Conservation (phyloP, 768 basidiomycete species). For the Obba rivulosa region DNA sequence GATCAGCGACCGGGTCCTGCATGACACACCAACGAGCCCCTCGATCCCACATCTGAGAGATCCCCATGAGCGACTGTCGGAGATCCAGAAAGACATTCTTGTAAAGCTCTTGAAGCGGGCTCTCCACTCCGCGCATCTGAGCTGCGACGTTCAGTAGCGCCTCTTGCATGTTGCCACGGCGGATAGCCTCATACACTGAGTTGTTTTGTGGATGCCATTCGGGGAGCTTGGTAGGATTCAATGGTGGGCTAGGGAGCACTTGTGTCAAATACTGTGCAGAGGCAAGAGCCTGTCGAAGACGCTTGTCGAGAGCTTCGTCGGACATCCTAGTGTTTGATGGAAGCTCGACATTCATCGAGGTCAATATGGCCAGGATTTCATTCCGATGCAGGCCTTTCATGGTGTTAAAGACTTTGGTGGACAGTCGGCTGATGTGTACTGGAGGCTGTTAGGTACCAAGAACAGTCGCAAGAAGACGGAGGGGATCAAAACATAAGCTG, state of each 20-base stretch:
- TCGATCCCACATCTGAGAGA: slow-evolving; percentile 6
- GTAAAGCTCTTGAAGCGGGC: not conserved
- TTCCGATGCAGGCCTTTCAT: slow-evolving; percentile 5
- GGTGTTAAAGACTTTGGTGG: not conserved
- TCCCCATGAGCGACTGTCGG: slow-evolving; percentile 9
- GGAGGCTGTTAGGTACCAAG: no score
- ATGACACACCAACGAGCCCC: slow-evolving; percentile 5
- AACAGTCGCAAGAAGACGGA: not conserved
- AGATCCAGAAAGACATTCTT: slow-evolving; percentile 9
- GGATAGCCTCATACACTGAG: not conserved
- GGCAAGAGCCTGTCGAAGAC: slow-evolving; percentile 7
- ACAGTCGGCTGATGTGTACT: no score
- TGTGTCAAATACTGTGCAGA: slow-evolving; percentile 6
- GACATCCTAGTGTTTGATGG: slow-evolving; percentile 5
- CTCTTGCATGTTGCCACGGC: slow-evolving; percentile 1
- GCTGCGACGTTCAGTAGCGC: not conserved
- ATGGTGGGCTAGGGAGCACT: not conserved
- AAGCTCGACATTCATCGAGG: slow-evolving; percentile 8
- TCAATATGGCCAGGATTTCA: slow-evolving; percentile 1
- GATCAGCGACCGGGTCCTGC: slow-evolving; percentile 8
- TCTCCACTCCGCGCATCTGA: not conserved
- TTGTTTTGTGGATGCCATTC: not conserved
- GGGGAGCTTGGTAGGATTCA: not conserved
- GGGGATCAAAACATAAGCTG: not conserved
- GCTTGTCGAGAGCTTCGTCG: slow-evolving; percentile 7